Base-by-base conservation (phyloP, 192 early-diverging fungal species). In the Linnemannia exigua region DNA sequence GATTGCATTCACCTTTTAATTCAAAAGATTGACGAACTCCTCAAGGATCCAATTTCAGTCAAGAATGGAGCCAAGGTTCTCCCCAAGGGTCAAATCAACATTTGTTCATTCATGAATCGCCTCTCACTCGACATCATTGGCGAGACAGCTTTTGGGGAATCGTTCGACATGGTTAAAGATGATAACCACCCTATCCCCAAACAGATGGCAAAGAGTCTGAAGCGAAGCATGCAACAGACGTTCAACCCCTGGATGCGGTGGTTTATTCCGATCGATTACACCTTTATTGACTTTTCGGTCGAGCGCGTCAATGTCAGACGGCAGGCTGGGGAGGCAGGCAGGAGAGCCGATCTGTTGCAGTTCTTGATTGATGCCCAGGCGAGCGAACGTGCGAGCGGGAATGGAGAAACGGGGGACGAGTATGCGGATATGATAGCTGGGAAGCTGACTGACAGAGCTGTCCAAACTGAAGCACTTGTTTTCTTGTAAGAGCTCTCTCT, bases 51-150 rank as follows among this genome's bases (percentile, higher is more conserved):
- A 83, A 33, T 19, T 36, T 74, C 90, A 3, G 70, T 89, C 25
- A 47, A 82, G 17, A 46, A 70, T 50, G 75, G 79, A 44, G 76
- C 90, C 20, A 77, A 90, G 73, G 76, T 88, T 12, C 58, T 76
- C 5, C 71, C 78, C 0, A 52, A 36, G 54, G 77, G 77, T 41
- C 81, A 79, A 46, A 77, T 84, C 74, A 74, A 88, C 28, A 72
- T 74, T 51, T 70, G 61, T 54, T 75, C 74, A 17, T 77, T 80
- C 47, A 76, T 77, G 67, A 80, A 74, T n/a, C 66, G 76, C 41
- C 72, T 81, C 58, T 81, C 80, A n/a, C 58, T 87, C 28, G 92
- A 93, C 66, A 87, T 89, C 12, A 92, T 92, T 76, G 92, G 92
- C 11, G 87, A 90, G 20, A 88, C 90, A 0, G 87, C 83, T 7